A percentile compares a stretch with the other conserved stretches of the same genome.
Conservation (phyloP, 257 asterid species). For the Schizonepeta tenuifolia region DNA sequence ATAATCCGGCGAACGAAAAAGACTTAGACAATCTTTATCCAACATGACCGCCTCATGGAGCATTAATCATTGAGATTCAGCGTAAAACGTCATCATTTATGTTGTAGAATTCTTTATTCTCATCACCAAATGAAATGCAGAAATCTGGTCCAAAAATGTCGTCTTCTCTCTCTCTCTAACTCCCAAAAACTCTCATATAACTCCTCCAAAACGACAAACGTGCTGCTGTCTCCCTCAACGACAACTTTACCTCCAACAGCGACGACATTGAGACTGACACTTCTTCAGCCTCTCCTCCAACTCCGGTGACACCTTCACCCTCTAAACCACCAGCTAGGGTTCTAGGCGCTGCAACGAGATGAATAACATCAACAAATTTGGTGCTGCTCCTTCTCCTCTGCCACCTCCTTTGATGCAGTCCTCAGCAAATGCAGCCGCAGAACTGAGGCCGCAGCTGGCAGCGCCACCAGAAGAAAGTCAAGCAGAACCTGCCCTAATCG, state of each 20-base stretch:
- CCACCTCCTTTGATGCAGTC: not conserved
- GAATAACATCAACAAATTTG: slow-evolving; percentile 36
- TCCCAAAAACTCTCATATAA: not conserved
- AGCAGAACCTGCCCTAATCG: not conserved
- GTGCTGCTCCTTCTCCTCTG: slow-evolving; percentile 31
- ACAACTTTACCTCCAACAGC: slow-evolving; percentile 47
- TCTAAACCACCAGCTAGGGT: slow-evolving; percentile 31
- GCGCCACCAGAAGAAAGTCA: not conserved
- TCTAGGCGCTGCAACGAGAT: slow-evolving; percentile 29
- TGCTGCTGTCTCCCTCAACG: not conserved
- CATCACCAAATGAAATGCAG: slow-evolving; percentile 28
- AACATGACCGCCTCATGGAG: not conserved
- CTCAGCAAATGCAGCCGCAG: slow-evolving; percentile 1
- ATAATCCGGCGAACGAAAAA: not conserved
- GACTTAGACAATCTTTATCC: not conserved
- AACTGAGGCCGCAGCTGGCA: not conserved
- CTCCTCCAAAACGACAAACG: not conserved
- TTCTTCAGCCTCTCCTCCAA: slow-evolving; percentile 55
- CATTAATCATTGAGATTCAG: not conserved
- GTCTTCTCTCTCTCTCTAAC: not conserved
- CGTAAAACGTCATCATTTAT: not conserved
- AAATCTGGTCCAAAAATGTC: not conserved
- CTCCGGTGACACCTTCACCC: slow-evolving; percentile 60
- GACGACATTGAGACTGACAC: slow-evolving; percentile 40
- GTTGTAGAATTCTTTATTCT: slow-evolving; percentile 46